Conservation (phyloP, 2,329 filamentous ascomycete species). For the Neurospora sp. region DNA sequence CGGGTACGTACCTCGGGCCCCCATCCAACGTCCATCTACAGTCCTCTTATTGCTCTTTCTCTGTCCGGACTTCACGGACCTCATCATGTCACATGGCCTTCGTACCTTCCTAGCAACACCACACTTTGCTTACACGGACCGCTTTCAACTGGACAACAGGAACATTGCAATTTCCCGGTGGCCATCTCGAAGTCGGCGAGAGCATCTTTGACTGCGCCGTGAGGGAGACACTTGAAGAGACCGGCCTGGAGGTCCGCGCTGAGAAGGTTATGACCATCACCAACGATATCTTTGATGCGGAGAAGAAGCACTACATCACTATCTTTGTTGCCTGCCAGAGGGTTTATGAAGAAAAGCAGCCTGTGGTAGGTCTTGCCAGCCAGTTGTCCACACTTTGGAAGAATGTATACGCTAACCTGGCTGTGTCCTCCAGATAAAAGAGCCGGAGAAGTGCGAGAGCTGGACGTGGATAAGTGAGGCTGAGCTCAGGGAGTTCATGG, state of each 20-base stretch:
- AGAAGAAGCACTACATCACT: constrained; percentile 66
- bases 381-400: not conserved
- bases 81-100: not conserved
- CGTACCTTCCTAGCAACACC: not conserved
- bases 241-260: constrained; percentile 46
- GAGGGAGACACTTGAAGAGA: constrained; percentile 63
- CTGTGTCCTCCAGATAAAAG: constrained; percentile 24
- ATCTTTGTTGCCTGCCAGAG: constrained; percentile 53
- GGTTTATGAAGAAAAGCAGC: constrained; percentile 35
- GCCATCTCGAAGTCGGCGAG: constrained; percentile 65
- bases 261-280: constrained; percentile 49
- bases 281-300: constrained; percentile 52
- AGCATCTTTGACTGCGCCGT: constrained; percentile 50
- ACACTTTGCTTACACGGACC: not conserved
- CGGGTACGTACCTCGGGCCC: not conserved
- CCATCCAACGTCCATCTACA: not conserved
- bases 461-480: constrained; percentile 41
- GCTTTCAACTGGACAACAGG: constrained; percentile 7
- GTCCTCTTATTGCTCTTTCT: not conserved
- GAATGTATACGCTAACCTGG: constrained; percentile 1
- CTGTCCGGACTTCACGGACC: not conserved
- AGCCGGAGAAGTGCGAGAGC: constrained; percentile 40
- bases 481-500: constrained; percentile 27
- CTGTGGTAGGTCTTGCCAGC: constrained; percentile 36
- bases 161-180: constrained; percentile 57